A percentile compares a stretch with the other conserved stretches of the same genome.
These are phyloP conservation scores for Fragaria iinumae DNA, from an alignment of 306 rosid species.

Conservation along the genomic window DNA sequence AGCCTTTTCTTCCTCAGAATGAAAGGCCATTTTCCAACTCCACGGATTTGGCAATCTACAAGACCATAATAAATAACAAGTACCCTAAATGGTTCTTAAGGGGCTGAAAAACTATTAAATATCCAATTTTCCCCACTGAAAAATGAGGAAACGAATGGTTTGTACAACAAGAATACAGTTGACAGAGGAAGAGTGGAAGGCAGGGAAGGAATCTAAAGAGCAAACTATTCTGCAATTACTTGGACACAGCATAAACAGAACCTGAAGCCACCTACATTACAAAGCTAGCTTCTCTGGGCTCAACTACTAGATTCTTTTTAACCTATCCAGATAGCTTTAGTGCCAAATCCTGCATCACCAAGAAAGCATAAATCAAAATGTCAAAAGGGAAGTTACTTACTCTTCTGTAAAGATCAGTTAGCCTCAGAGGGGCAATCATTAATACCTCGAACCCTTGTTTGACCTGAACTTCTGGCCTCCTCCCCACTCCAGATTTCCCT, in stretches of 20 bases:
- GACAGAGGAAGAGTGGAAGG: conserved; percentile 32
- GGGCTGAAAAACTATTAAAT: conserved; percentile 31
- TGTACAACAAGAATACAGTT: conserved; percentile 31
- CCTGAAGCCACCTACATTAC: conserved; percentile 27
- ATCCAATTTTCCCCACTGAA: conserved; percentile 25
- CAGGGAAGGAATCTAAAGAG: conserved; percentile 31
- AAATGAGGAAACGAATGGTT: conserved; percentile 31
- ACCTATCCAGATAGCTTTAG: conserved; percentile 14
- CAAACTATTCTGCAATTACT: conserved; percentile 15
- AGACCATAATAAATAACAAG: conserved; percentile 39
- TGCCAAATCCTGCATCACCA: conserved; percentile 28
- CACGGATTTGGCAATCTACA: conserved; percentile 38
- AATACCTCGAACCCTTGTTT: conserved; percentile 21
- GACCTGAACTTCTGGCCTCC: conserved; percentile 15
- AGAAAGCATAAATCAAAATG: conserved; percentile 21
- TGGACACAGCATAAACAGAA: conserved; percentile 17
- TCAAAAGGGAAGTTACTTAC: neutral
- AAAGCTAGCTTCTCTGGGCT: conserved; percentile 24
- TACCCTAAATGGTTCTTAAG: conserved; percentile 30
- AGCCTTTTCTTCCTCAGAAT: conserved; percentile 68
- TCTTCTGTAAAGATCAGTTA: neutral
- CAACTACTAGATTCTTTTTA: conserved; percentile 19
- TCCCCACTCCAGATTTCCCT: conserved; percentile 36
- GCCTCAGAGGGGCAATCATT: neutral
- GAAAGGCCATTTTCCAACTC: conserved; percentile 52